Conservation (phyloP, 176 grass and related monocot species). For the Aegilops sharonensis region DNA sequence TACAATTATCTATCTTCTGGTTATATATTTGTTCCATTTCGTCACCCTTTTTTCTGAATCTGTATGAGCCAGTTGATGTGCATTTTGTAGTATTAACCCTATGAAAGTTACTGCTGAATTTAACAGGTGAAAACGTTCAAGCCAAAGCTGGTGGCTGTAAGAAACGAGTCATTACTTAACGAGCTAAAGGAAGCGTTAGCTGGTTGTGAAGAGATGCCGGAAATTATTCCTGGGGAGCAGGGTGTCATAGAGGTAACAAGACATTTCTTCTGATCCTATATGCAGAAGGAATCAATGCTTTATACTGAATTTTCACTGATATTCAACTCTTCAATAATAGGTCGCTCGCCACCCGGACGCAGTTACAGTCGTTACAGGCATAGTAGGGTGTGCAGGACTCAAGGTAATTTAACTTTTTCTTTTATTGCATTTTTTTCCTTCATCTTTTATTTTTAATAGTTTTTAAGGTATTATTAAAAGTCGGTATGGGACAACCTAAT, state of each 20-base stretch:
- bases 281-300: background rate
- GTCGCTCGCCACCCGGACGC: slow-evolving; percentile 89
- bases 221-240: slow-evolving; percentile 98
- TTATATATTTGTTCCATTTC: too few species aligned
- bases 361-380: slow-evolving; percentile 90
- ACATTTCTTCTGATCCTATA: slow-evolving; percentile 19
- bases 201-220: slow-evolving; percentile 85
- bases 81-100: slow-evolving; percentile 16
- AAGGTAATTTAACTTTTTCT: slow-evolving; percentile 54
- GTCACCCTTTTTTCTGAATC: too few species aligned
- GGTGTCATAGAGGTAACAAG: slow-evolving; percentile 73
- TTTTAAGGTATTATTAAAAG: background rate
- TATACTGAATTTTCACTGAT: background rate
- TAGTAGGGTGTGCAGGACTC: slow-evolving; percentile 98
- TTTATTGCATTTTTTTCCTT: slow-evolving; percentile 1
- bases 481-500: background rate
- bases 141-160: slow-evolving; percentile 82
- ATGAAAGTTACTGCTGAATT: slow-evolving; percentile 18
- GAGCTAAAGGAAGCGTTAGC: slow-evolving; percentile 94
- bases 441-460: background rate
- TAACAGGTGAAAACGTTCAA: slow-evolving; percentile 87
- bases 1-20: slow-evolving; percentile 11
- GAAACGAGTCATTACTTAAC: slow-evolving; percentile 69
- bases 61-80: too few species aligned
- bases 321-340: slow-evolving; percentile 40